Evolutionary conservation across 108 stramenopile species (phyloP), one percentile per base, ranked within the genome.

Genomic region (Cyclotella distinguenda): DNA sequence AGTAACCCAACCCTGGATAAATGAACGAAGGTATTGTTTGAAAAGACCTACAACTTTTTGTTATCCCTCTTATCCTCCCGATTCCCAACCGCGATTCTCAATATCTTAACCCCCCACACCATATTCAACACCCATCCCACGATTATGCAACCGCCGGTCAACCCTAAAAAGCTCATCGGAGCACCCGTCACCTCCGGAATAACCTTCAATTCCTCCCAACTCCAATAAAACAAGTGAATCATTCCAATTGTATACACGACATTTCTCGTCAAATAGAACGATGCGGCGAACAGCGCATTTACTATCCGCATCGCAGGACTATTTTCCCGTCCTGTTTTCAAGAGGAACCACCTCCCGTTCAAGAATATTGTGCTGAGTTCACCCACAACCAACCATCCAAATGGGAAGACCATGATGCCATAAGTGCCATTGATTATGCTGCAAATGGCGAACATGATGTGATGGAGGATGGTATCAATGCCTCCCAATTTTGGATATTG

Each of bases 331-430:
- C 66, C 66, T 47, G 50, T 28, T 47, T 67, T 68, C 16, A 67
- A 35, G 9, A 72, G 42, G 15, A 78, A 68, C 77, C 77, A 78
- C n/a, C 77, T 32, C 42, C 30, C 26, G 36, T 78, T 78, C 26
- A 78, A 50, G 40, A 78, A 78, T 7, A 78, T 68, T n/a, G 77
- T 78, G 19, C 69, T 71, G 2, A 38, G 15, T 35, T 78, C 77
- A 28, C 77, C 77, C 7, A 60, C 43, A 13, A 61, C 40, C 16
- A 78, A 36, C 77, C 77, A 78, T 16, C 72, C 72, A 49, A 78
- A 78, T 13, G 66, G 59, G 55, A 71, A 69, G 16, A 68, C 27
- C 53, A 78, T 55, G 6, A 78, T 43, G 0, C 72, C 72, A 35
- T 55, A 74, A 9, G 72, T 74, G 3, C 72, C 72, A 50, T 74